Evolutionary conservation across 108 stramenopile genomes (phyloP).

Genomic region (Nitzschia palea): DNA sequence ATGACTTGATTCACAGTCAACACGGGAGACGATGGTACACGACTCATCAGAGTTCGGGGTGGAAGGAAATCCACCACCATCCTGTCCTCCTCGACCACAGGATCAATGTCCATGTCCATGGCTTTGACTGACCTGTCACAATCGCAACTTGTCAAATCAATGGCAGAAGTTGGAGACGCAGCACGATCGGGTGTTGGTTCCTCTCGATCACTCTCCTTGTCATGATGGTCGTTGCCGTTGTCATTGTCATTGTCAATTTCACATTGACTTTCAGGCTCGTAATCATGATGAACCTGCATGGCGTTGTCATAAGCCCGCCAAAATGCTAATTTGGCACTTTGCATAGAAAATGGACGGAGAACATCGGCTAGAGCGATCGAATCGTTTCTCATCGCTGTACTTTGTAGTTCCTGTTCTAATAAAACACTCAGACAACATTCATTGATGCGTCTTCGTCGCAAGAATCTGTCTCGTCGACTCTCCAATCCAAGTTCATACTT

Average conservation of each 20-base stretch:
- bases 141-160: background rate
- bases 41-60: background rate
- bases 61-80: background rate
- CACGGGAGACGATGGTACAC: background rate
- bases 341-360: background rate
- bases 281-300: background rate
- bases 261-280: background rate
- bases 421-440: constrained; percentile 14
- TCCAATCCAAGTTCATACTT: constrained; percentile 11
- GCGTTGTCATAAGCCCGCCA: constrained; percentile 3
- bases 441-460: background rate
- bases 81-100: background rate
- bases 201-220: too few relatives aligned
- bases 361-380: background rate
- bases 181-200: too few relatives aligned
- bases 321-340: constrained; percentile 2
- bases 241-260: background rate
- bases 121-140: background rate
- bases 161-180: background rate
- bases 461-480: background rate
- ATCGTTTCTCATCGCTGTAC: background rate
- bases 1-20: background rate
- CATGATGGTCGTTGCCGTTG: too few relatives aligned
- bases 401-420: constrained; percentile 4
- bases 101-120: background rate